Conservation (phyloP, 225 moss, liverwort and hornwort species). For the Thuidium tamariscinum region DNA sequence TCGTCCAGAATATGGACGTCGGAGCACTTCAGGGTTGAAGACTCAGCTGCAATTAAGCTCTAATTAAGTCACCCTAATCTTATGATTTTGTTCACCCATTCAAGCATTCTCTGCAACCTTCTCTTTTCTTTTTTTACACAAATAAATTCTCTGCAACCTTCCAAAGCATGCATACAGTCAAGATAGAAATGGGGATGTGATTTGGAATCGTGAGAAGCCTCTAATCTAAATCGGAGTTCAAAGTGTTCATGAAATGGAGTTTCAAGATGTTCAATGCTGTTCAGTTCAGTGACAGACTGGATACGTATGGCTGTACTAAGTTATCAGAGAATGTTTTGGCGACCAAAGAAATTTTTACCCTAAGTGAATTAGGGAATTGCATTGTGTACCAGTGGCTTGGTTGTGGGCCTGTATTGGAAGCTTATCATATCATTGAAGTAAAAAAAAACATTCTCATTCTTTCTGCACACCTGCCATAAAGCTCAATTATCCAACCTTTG, state of each 20-base stretch:
- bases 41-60: too few relatives aligned
- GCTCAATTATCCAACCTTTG: neutral
- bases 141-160: neutral
- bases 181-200: neutral
- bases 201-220: too few relatives aligned
- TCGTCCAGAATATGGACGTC: too few relatives aligned
- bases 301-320: neutral
- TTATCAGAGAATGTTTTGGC: neutral
- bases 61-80: neutral
- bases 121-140: too few relatives aligned
- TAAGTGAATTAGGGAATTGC: neutral
- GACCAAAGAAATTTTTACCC: rapidly evolving
- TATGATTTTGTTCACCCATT: too few relatives aligned
- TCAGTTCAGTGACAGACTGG: neutral
- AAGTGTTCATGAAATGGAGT: neutral
- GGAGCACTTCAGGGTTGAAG: too few relatives aligned
- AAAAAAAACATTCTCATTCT: neutral
- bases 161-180: neutral
- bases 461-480: neutral
- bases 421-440: neutral
- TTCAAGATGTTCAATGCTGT: neutral
- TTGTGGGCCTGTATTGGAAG: neutral
- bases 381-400: neutral
- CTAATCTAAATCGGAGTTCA: too few relatives aligned
- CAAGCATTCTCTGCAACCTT: neutral